Evolutionary conservation across 2,329 filamentous ascomycete genomes (phyloP).

Genomic region (Penicillium hordei): DNA sequence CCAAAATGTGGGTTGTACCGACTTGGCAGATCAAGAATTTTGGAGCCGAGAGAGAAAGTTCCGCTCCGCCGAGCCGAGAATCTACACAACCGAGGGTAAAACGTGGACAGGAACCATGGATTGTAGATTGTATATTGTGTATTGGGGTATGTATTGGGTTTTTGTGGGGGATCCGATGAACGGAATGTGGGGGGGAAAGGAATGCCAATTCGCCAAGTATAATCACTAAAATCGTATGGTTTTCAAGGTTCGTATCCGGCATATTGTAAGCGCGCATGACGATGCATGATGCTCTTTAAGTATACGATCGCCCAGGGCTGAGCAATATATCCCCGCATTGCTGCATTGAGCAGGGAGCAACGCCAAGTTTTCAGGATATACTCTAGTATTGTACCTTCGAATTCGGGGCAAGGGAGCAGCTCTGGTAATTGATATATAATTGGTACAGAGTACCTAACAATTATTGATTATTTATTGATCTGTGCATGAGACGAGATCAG

Average conservation of each 20-base stretch:
- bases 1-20: not conserved
- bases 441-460: not conserved
- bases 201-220: not conserved
- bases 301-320: conserved; percentile 1
- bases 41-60: conserved; percentile 1
- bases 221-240: not conserved
- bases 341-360: not conserved
- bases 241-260: not conserved
- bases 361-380: not conserved
- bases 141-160: not conserved
- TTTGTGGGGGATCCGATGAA: conserved; percentile 10
- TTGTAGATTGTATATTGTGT: not conserved
- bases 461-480: not conserved
- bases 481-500: not conserved
- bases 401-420: not conserved
- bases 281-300: not conserved
- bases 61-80: conserved; percentile 23
- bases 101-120: not conserved
- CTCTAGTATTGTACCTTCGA: not conserved
- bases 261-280: not conserved
- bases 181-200: conserved; percentile 3
- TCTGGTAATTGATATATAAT: not conserved
- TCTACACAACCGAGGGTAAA: not conserved
- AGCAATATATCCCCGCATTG: not conserved
- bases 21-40: not conserved